phyloP scores from a whole-genome alignment of 257 asterid genomes.

The Solanum arcanum region DNA sequence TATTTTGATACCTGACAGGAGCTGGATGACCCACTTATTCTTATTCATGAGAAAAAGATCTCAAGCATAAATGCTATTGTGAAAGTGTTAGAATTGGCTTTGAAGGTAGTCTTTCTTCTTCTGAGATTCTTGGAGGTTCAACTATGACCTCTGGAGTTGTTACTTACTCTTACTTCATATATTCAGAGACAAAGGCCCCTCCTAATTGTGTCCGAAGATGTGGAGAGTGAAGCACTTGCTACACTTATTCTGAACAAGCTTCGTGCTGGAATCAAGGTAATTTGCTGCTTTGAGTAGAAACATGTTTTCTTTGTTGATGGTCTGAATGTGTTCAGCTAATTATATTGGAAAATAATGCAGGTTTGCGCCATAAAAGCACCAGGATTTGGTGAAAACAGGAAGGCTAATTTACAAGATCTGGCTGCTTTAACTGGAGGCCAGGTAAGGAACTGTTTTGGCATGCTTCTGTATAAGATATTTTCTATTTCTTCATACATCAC shows the following conservation, averaged over 20 bases:
- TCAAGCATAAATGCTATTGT: conserved; percentile 26
- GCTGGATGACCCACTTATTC: conserved; percentile 43
- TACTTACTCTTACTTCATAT: not conserved
- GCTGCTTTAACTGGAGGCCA: conserved; percentile 51
- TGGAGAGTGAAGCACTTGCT: conserved; percentile 47
- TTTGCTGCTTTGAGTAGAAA: not conserved
- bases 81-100: conserved; percentile 36
- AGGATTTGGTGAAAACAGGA: conserved; percentile 59
- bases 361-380: conserved; percentile 64
- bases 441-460: conserved; percentile 10
- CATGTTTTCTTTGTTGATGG: not conserved
- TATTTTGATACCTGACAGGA: conserved; percentile 15
- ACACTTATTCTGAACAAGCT: conserved; percentile 51
- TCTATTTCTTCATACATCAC: not conserved
- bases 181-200: conserved; percentile 40
- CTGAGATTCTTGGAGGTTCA: not conserved
- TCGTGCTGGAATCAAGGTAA: conserved; percentile 48
- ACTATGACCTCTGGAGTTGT: not conserved
- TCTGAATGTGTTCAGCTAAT: not conserved
- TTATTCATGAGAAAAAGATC: conserved; percentile 51
- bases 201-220: conserved; percentile 45
- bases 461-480: not conserved
- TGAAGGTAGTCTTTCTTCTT: conserved; percentile 22
- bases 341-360: conserved; percentile 7
- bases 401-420: conserved; percentile 40